A percentile compares a stretch with the other conserved stretches of the same genome.
Conservation (phyloP, 306 rosid genomes). For the Castanopsis chinensis region DNA sequence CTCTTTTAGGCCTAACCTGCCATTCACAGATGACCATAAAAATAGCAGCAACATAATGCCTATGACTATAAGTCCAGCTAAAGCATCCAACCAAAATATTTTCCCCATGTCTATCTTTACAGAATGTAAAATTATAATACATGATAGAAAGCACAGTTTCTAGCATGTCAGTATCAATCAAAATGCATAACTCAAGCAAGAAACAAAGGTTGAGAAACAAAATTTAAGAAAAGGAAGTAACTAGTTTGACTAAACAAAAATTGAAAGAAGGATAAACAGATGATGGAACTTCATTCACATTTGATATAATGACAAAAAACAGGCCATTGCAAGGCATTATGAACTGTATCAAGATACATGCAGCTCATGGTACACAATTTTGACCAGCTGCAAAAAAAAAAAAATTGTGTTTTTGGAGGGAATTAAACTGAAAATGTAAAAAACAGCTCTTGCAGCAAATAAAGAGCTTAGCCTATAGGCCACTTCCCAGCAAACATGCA, state of each 20-base stretch:
- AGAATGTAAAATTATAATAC: no score
- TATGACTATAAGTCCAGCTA: no score
- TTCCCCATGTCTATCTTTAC: no score
- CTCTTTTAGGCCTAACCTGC: no score
- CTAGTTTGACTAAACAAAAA: background rate
- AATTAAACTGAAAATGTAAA: background rate
- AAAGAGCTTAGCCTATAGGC: background rate
- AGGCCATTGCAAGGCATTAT: conserved; percentile 8
- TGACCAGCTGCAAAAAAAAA: conserved; percentile 12
- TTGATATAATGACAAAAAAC: background rate
- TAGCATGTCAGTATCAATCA: no score
- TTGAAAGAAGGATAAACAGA: background rate
- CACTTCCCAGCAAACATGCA: background rate
- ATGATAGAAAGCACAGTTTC: no score
- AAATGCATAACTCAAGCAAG: no score
- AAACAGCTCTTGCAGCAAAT: background rate
- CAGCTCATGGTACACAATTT: conserved; percentile 23
- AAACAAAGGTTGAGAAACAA: background rate
- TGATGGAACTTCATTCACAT: background rate
- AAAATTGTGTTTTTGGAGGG: background rate
- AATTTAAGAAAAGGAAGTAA: background rate
- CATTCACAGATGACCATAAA: no score
- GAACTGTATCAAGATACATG: conserved; percentile 10
- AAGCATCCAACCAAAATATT: no score
- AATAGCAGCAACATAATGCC: no score